Conservation (phyloP, 2,329 filamentous ascomycete species). For the Pezicula radicicola region DNA sequence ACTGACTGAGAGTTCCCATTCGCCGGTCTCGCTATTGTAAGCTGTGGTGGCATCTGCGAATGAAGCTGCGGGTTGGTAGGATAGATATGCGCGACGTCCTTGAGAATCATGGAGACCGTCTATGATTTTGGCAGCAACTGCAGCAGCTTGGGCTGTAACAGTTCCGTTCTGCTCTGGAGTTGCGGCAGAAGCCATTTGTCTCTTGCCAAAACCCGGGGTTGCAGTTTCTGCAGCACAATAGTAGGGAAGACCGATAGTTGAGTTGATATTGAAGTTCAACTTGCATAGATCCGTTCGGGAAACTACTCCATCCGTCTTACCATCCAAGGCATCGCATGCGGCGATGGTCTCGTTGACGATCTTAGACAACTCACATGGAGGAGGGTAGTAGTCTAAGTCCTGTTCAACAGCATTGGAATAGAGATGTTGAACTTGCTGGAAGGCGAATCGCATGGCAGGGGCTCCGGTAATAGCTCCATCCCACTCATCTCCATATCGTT, state of each 20-base stretch:
- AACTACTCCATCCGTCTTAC: constrained; percentile 49
- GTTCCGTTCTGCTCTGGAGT: constrained; percentile 17
- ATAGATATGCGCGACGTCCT: constrained; percentile 31
- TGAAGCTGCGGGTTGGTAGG: constrained; percentile 25
- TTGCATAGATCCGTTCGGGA: constrained; percentile 43
- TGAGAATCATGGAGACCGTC: constrained; percentile 30
- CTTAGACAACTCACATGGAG: constrained; percentile 40
- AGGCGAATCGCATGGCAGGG: constrained; percentile 39
- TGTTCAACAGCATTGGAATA: constrained; percentile 33
- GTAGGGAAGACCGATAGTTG: constrained; percentile 41
- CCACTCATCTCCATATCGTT: constrained; percentile 34
- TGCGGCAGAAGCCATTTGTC: not conserved
- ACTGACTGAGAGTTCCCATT: constrained; percentile 30
- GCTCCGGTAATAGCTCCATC: constrained; percentile 41
- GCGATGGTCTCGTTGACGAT: constrained; percentile 51
- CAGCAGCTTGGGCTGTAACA: constrained; percentile 27
- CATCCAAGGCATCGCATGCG: constrained; percentile 51
- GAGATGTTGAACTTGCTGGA: constrained; percentile 39
- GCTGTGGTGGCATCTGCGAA: constrained; percentile 27
- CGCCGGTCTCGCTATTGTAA: constrained; percentile 28
- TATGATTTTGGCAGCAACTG: constrained; percentile 30
- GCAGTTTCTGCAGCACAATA: constrained; percentile 32
- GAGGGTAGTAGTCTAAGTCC: constrained; percentile 36
- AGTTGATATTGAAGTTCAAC: constrained; percentile 40
- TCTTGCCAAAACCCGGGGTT: not conserved